Base-by-base conservation (phyloP, 192 early-diverging fungal genomes). In the Coemansia sp. region DNA sequence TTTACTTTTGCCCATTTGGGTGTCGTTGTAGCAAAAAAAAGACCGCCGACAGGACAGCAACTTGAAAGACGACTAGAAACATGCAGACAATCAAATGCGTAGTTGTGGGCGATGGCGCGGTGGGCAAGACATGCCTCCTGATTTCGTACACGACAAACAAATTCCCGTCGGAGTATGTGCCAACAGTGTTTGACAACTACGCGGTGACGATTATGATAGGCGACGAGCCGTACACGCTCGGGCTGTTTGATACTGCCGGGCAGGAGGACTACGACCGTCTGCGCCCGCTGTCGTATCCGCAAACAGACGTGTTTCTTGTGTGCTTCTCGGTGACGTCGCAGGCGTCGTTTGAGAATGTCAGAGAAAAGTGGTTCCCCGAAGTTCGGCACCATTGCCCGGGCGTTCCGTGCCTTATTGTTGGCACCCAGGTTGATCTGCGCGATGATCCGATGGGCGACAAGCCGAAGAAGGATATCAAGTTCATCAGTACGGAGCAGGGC, bases 181-280 rank as follows among this genome's bases (percentile, higher is more conserved):
- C 95, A 12, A 98, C 95, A 2, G 92, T 96, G 54, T 97, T 96
- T 83, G 95, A 98, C 72, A 97, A 98, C 78, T 98, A 98, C 87
- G 87, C 84, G 39, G 91, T 96, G 40, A 96, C 94, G n/a, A 94
- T 98, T 63, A 98, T 97, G 94, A 96, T 97, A 85, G 95, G 93
- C 61, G 93, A 92, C 72, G 94, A 98, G 76, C 96, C 95, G 19
- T 96, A 95, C 84, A 90, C 95, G 71, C 83, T 98, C 19, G 93
- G 90, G 37, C 78, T 97, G 38, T 98, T 94, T 91, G 96, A 98
- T 88, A 97, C 95, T 59, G 94, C 95, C 56, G 70, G 95, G 90
- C 94, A 96, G 65, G 95, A 97, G 85, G 96, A 98, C 76, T 96
- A 95, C 75, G 94, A 97, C 84, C 91, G 93, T 65, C 82, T 98